Percentiles rank a stretch among this genome's conserved stretches.
Evolutionary conservation across 805 yeast genomes (phyloP).

Genomic region (Pachysolen tannophilus): DNA sequence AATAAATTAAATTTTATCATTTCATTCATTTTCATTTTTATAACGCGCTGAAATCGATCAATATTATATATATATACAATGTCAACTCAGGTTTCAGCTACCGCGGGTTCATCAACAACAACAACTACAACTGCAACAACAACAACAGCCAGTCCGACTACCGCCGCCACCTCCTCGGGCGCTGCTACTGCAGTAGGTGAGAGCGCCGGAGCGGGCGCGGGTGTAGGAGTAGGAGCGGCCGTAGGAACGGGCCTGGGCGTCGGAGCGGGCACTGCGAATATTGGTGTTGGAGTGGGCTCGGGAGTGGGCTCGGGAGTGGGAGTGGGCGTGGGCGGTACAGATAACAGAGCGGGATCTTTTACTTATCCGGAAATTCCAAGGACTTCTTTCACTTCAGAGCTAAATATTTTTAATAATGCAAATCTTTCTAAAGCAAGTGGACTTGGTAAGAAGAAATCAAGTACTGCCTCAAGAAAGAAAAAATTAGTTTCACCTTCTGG

Average conservation of each 20-base stretch:
- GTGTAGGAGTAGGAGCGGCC: neutral
- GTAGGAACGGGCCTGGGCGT: neutral
- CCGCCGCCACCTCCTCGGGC: conserved; percentile 4
- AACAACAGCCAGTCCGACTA: conserved; percentile 1
- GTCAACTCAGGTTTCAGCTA: neutral
- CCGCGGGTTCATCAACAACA: neutral
- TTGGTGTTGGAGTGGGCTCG: neutral
- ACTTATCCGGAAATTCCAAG: conserved; percentile 2
- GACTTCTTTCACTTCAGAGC: conserved; percentile 1
- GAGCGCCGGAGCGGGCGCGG: neutral
- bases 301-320: conserved; percentile 1
- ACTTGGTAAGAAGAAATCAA: no score
- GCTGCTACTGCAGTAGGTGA: neutral
- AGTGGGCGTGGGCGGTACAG: no score
- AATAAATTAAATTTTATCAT: neutral
- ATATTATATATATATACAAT: neutral
- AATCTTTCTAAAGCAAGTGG: no score
- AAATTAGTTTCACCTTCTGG: no score
- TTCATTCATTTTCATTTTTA: no score
- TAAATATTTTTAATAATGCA: neutral
- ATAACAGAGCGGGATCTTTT: neutral
- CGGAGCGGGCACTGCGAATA: conserved; percentile 3
- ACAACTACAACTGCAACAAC: conserved; percentile 5
- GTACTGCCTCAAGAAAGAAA: no score
- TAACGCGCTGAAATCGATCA: no score